Conservation (phyloP, 441 rosid genomes). For the Gossypium davidsonii region DNA sequence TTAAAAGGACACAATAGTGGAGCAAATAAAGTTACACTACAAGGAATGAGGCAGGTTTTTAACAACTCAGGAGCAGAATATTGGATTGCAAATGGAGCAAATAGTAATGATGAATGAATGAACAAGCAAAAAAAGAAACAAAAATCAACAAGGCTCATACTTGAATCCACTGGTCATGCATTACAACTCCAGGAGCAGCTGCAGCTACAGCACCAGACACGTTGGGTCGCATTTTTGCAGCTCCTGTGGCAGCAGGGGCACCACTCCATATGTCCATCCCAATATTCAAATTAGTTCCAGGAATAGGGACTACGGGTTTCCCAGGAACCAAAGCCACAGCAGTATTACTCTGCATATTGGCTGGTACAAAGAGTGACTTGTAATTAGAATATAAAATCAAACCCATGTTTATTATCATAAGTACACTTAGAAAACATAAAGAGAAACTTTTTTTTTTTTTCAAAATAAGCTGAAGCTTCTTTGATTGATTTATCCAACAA, state of each 20-base stretch:
- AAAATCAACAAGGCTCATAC: conserved; percentile 24
- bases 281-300: conserved; percentile 74
- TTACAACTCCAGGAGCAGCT: conserved; percentile 19
- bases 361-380: conserved; percentile 27
- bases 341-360: conserved; percentile 55
- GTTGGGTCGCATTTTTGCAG: conserved; percentile 50
- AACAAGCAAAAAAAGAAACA: neutral
- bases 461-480: neutral
- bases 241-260: conserved; percentile 54
- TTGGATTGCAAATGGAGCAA: neutral
- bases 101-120: neutral
- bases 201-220: conserved; percentile 34
- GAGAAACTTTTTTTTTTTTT: neutral
- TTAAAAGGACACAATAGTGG: neutral
- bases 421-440: neutral
- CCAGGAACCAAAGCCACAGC: conserved; percentile 47
- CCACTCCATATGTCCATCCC: conserved; percentile 84
- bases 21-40: neutral
- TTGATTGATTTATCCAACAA: neutral
- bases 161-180: conserved; percentile 64
- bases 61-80: neutral
- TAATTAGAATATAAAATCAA: conserved; percentile 5
- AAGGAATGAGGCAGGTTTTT: neutral
- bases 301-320: conserved; percentile 54
- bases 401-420: neutral